Conservation (phyloP, 192 early-diverging fungal species). For the Coemansia sp. region DNA sequence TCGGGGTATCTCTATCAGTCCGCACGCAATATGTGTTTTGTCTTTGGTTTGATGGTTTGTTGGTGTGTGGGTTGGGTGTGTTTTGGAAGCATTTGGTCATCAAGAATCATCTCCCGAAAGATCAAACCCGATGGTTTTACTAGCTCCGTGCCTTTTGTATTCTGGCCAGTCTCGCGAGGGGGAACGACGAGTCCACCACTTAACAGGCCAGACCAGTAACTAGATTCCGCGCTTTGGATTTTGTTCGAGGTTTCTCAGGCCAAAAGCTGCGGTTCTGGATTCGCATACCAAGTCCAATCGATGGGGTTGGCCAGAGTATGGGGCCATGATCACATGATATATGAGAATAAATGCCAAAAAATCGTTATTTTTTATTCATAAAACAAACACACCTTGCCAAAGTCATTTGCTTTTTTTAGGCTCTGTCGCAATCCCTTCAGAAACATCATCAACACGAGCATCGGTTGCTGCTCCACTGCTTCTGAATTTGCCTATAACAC, state of each 20-base stretch:
- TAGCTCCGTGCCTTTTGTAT: constrained; percentile 30
- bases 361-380: not conserved
- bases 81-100: constrained; percentile 45
- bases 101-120: constrained; percentile 37
- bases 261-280: not conserved
- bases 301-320: not conserved
- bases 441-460: not conserved
- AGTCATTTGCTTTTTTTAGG: not conserved
- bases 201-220: constrained; percentile 34
- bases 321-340: not conserved
- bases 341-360: not conserved
- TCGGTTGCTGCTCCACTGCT: not conserved
- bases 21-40: not conserved
- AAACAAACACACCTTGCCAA: no score
- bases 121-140: constrained; percentile 57
- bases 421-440: no score
- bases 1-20: no score
- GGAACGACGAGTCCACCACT: constrained; percentile 47
- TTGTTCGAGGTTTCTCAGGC: constrained; percentile 33
- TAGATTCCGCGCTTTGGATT: constrained; percentile 43
- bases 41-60: not conserved
- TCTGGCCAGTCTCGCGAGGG: constrained; percentile 53
- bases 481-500: not conserved
- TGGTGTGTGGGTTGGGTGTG: not conserved
- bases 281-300: not conserved